A percentile compares a stretch with the other conserved stretches of the same genome.
Evolutionary conservation across 2,329 filamentous ascomycete genomes (phyloP).

Genomic region (Nigrospora sphaerica): DNA sequence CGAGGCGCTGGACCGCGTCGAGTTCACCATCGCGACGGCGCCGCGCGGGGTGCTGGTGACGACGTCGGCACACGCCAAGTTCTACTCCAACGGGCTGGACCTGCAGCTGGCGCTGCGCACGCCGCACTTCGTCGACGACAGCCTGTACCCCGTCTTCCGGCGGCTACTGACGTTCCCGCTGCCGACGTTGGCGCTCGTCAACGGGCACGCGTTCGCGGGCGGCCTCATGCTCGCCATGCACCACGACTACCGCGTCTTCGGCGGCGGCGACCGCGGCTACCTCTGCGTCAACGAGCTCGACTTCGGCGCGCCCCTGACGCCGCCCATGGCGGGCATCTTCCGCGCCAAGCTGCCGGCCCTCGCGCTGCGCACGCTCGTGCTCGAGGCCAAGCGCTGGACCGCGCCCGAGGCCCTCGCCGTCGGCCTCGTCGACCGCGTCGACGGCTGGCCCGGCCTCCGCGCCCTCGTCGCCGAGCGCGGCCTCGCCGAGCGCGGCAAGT

Average conservation of each 20-base stretch:
- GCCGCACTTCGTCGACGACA: conserved; percentile 52
- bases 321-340: conserved; percentile 70
- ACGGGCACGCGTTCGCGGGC: conserved; percentile 75
- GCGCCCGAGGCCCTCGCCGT: conserved; percentile 55
- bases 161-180: conserved; percentile 68
- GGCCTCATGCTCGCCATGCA: conserved; percentile 78
- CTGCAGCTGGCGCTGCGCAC: conserved; percentile 56
- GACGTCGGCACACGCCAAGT: conserved; percentile 68
- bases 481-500: conserved; percentile 54
- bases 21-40: conserved; percentile 34
- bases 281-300: conserved; percentile 77
- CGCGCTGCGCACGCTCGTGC: conserved; percentile 56
- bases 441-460: conserved; percentile 49
- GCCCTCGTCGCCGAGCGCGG: conserved; percentile 51
- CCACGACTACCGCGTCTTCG: conserved; percentile 78
- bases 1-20: conserved; percentile 67
- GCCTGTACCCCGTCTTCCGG: conserved; percentile 58
- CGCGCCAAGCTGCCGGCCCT: conserved; percentile 55
- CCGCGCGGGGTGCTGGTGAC: conserved; percentile 64
- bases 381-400: conserved; percentile 66
- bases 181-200: conserved; percentile 73
- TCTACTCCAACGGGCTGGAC: conserved; percentile 81
- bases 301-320: conserved; percentile 67
- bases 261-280: conserved; percentile 57
- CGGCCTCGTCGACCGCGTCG: conserved; percentile 59